Base-by-base conservation (phyloP, 495 filamentous ascomycete species). In the Podospora pseudocomata region DNA sequence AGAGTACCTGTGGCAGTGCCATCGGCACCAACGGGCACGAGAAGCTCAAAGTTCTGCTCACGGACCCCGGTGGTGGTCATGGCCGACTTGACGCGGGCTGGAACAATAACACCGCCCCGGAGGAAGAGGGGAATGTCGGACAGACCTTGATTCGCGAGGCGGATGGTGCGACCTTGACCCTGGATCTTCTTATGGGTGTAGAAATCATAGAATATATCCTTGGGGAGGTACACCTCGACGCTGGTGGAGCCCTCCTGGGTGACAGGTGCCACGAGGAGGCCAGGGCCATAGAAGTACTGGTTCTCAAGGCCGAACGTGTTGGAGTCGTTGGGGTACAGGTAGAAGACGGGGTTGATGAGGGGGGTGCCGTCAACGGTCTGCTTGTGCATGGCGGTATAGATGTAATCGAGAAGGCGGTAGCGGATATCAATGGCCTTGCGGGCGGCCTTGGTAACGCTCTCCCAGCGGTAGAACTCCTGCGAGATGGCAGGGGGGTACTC, bases 401-500 rank as follows among this genome's bases (percentile, higher is more conserved):
- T 84, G 80, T 95, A 95, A 76, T 93, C 91, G 16, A 95, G 80
- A 4, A 95, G 82, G 2, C 83, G 83, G 81, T 93, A 94, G 23
- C 91, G 87, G 73, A 89, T 90, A 57, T 88, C 86, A 75, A 94
- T 92, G 64, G 87, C 88, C 73, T 88, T 91, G 59, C 81, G 81
- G 0, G 90, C 92, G 0, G 90, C 88, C 13, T 83, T 80, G 5
- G 89, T 80, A 2, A 93, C 91, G 2, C 74, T 76, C 1, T 82
- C 73, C 88, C 89, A 95, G 59, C 82, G 86, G 79, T 96, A 97
- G 73, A 92, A 91, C 72, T 97, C 93, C 77, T 96, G 93, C 0
- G 85, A 65, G 32, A 83, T 81, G 20, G 71, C 76, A 26, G 74
- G 74, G 18, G 71, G 67, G 63, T 78, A 76, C 62, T 74, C 78